These are phyloP conservation scores for Aspergillus floridensis DNA, from an alignment of 2,329 filamentous ascomycete genomes.

Conservation along the genomic window DNA sequence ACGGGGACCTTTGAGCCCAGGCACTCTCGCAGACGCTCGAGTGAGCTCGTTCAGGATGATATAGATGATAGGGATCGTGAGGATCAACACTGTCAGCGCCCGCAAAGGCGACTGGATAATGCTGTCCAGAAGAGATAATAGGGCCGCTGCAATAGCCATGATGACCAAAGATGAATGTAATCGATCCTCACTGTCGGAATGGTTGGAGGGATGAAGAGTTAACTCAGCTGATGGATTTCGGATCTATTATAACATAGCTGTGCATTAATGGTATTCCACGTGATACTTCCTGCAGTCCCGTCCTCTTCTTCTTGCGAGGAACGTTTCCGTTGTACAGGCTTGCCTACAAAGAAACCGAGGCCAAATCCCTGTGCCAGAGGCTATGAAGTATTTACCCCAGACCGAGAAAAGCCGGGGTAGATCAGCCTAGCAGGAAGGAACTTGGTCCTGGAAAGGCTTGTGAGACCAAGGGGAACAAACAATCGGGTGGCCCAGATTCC, in stretches of 20 bases:
- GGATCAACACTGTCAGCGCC: constrained; percentile 16
- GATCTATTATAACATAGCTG: constrained; percentile 5
- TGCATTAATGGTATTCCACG: neutral
- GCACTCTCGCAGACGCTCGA: constrained; percentile 46
- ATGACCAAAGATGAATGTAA: neutral
- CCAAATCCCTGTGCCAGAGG: neutral
- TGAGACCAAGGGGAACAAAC: neutral
- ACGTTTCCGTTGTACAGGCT: constrained; percentile 21
- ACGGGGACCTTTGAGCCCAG: constrained; percentile 48
- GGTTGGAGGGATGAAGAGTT: neutral
- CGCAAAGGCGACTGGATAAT: constrained; percentile 21
- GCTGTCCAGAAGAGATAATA: constrained; percentile 23
- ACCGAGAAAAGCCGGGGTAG: constrained; percentile 12
- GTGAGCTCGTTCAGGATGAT: constrained; percentile 52
- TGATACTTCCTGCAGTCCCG: neutral
- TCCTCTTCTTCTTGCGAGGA: constrained; percentile 15
- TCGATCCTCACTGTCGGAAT: neutral
- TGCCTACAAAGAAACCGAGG: neutral
- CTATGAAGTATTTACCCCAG: constrained; percentile 6
- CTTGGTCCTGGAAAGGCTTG: neutral
- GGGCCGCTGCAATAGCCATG: constrained; percentile 29
- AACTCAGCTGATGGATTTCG: neutral
- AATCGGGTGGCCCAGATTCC: constrained; percentile 22
- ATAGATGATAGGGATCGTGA: constrained; percentile 43
- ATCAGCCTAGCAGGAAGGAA: neutral